These are phyloP conservation scores for Vitis rupestris DNA, from an alignment of 164 flowering plant species.

Conservation along the genomic window DNA sequence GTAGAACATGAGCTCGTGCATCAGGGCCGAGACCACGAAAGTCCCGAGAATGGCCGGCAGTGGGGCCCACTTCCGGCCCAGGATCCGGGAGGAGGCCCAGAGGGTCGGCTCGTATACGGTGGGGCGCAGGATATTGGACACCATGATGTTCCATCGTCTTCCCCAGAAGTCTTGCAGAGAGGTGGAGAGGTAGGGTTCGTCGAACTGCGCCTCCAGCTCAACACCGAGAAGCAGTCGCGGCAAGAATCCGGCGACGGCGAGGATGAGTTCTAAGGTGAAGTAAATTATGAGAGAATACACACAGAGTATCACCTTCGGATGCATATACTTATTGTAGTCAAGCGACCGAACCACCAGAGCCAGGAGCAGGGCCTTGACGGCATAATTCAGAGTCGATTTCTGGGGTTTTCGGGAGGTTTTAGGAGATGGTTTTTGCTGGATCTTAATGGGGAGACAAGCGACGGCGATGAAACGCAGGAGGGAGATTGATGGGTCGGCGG, in stretches of 20 bases:
- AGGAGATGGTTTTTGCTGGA: constrained; percentile 8
- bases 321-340: constrained; percentile 22
- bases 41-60: constrained; percentile 17
- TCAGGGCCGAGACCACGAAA: constrained; percentile 35
- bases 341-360: constrained; percentile 17
- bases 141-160: constrained; percentile 54
- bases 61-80: constrained; percentile 20
- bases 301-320: constrained; percentile 16
- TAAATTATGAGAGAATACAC: constrained; percentile 37
- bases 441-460: constrained; percentile 45
- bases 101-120: constrained; percentile 34
- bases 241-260: constrained; percentile 20
- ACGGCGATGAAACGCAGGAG: constrained; percentile 34
- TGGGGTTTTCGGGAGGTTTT: constrained; percentile 1
- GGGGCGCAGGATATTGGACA: constrained; percentile 36
- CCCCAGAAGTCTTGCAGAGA: constrained; percentile 72
- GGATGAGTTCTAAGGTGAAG: constrained; percentile 28
- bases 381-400: constrained; percentile 25
- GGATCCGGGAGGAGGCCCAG: neutral
- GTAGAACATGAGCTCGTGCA: constrained; percentile 43
- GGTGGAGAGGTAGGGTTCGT: constrained; percentile 47
- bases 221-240: constrained; percentile 21
- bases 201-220: constrained; percentile 53
- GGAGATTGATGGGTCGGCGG: constrained; percentile 22
- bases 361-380: constrained; percentile 17